phyloP scores from a whole-genome alignment of 441 rosid species.

The Erodium texanum region DNA sequence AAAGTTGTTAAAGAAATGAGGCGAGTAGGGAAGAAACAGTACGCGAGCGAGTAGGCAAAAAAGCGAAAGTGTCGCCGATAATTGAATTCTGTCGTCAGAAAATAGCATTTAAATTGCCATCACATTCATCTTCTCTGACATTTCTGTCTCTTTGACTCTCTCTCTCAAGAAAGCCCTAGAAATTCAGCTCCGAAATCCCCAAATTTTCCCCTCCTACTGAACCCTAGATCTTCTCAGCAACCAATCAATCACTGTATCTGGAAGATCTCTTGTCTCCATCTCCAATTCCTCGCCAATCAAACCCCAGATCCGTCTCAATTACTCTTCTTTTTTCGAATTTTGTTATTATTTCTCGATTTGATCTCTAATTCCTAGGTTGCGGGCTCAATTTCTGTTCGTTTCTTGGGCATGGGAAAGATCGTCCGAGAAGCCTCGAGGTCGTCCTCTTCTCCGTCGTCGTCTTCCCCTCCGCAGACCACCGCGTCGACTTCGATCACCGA shows the following conservation, averaged over 20 bases:
- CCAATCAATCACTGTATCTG: background rate
- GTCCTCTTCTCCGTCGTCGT: conserved; percentile 19
- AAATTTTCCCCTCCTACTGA: background rate
- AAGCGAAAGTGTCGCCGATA: background rate
- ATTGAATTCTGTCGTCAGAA: conserved; percentile 4
- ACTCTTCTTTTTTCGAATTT: background rate
- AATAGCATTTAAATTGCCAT: background rate
- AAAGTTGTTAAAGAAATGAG: background rate
- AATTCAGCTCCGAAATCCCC: background rate
- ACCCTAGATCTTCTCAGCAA: conserved; percentile 5
- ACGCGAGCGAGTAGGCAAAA: background rate
- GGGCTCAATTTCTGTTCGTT: background rate
- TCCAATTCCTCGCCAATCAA: background rate
- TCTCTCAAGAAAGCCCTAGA: background rate
- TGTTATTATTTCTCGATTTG: background rate
- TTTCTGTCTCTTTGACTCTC: background rate
- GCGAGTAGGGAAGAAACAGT: background rate
- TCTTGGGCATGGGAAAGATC: conserved; percentile 25
- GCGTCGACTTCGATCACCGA: conserved; percentile 68
- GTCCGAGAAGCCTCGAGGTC: conserved; percentile 33
- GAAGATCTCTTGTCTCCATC: background rate
- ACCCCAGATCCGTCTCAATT: background rate
- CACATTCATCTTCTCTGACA: background rate
- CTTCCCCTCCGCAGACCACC: conserved; percentile 24
- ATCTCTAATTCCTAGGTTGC: background rate